Evolutionary conservation across 768 basidiomycete genomes (phyloP).

Genomic region (Tylopilus vinaceipallidus): DNA sequence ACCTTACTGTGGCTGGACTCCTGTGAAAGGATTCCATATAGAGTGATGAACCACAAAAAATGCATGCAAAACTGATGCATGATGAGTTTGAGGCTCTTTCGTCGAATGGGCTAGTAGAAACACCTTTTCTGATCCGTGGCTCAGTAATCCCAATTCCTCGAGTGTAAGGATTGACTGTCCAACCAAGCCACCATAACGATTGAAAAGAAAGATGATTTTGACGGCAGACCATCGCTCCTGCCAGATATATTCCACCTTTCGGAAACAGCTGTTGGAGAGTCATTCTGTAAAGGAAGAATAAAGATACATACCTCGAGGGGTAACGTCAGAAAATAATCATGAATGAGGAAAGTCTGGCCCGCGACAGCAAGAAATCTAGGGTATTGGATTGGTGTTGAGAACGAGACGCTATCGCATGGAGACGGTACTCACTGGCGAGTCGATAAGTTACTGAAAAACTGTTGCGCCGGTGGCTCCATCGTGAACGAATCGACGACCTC

Average conservation of each 20-base stretch:
- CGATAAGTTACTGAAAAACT: not conserved
- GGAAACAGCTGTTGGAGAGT: not conserved
- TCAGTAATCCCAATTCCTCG: slow-evolving; percentile 14
- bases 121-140: slow-evolving; percentile 11
- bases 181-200: slow-evolving; percentile 16
- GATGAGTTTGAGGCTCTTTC: not conserved
- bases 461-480: not conserved
- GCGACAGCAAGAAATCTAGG: not conserved
- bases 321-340: slow-evolving; percentile 19
- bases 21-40: not conserved
- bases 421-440: slow-evolving; percentile 3
- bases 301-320: slow-evolving; percentile 10
- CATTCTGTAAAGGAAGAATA: too few relatives aligned
- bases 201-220: slow-evolving; percentile 18
- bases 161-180: slow-evolving; percentile 8
- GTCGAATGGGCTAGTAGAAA: not conserved
- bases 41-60: not conserved
- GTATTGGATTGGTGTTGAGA: not conserved
- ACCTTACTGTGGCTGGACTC: not conserved
- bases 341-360: slow-evolving; percentile 10
- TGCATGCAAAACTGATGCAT: slow-evolving; percentile 12
- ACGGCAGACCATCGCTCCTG: slow-evolving; percentile 5
- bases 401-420: not conserved
- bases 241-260: slow-evolving; percentile 13
- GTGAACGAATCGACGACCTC: not conserved